Base-by-base conservation (phyloP, 1,284 basidiomycete species). In the Exobasidium rhododendri region DNA sequence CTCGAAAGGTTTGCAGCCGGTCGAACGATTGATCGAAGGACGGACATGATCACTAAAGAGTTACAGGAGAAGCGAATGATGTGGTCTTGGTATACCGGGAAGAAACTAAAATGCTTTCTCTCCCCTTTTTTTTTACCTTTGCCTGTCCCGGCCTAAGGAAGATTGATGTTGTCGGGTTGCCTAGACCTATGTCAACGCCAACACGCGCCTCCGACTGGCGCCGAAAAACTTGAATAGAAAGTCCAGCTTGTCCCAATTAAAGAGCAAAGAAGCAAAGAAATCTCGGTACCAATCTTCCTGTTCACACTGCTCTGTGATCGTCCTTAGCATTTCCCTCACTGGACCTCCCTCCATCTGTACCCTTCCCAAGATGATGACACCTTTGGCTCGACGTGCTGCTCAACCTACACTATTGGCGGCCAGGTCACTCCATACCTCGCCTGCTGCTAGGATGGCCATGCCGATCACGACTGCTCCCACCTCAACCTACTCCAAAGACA, bases 401-500 rank as follows among this genome's bases (percentile, higher is more conserved):
- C 62, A 71, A 73, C 63, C 65, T 69, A 49, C 66, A 45, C 50
- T 35, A 51, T 58, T 69, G 59, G 65, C 63, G 54, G 61, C 69
- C n/a, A 63, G 67, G 52, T 62, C 68, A 47, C 63, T 71, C 62
- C 65, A 62, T 55, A 40, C 24, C 30, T 43, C 49, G 4, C 43
- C 67, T 31, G 64, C 64, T 40, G 65, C 70, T 17, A 65, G 72
- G n/a, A 65, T 74, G 44, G 72, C 73, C 56, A 69, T 71, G 60
- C 67, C 68, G 58, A 64, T 71, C 56, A 66, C 71, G 51, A 65
- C 59, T 31, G 68, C 75, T 20, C 76, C 76, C 28, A 78, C 77
- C 40, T 75, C 75, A 29, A 65, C 73, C 47, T 79, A 75, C 68
- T 67, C 66, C 62, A 77, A 79, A 72, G 54, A 77, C 64, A 70